These are phyloP conservation scores for Fusarium sp. DNA, from an alignment of 2,329 filamentous ascomycete genomes.

Conservation along the genomic window DNA sequence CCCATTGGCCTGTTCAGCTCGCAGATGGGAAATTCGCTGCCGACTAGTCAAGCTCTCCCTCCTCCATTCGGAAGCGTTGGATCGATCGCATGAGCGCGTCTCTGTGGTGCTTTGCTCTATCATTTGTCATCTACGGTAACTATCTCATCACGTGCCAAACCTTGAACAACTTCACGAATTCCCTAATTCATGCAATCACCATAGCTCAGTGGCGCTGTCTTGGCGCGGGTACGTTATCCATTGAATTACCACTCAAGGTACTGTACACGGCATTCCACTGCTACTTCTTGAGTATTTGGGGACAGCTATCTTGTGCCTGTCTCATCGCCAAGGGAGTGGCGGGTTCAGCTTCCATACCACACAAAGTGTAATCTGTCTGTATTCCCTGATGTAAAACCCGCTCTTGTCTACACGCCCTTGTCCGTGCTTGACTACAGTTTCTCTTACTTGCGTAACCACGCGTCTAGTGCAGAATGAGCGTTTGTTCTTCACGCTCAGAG, in stretches of 20 bases:
- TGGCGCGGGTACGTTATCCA: neutral
- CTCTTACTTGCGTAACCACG: too few relatives aligned
- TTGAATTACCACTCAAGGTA: slow-evolving; percentile 5
- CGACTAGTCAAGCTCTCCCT: slow-evolving; percentile 10
- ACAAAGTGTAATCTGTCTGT: neutral
- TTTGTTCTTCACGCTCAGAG: too few relatives aligned
- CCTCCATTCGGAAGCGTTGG: slow-evolving; percentile 24
- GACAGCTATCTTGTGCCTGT: neutral
- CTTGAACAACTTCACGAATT: neutral
- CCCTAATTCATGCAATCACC: neutral
- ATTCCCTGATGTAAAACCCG: slow-evolving; percentile 11
- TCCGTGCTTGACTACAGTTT: neutral
- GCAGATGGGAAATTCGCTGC: slow-evolving; percentile 17
- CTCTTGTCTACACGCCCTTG: slow-evolving; percentile 4
- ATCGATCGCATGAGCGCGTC: neutral
- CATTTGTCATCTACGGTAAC: neutral
- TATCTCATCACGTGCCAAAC: slow-evolving; percentile 18
- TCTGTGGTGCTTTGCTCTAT: neutral
- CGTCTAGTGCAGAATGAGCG: too few relatives aligned
- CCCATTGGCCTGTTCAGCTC: slow-evolving; percentile 25
- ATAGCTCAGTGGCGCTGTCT: neutral
- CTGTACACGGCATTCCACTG: slow-evolving; percentile 22
- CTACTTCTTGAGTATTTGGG: slow-evolving; percentile 6
- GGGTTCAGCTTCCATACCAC: slow-evolving; percentile 7
- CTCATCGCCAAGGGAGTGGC: slow-evolving; percentile 12